Evolutionary conservation across 116 monocot species (phyloP).

Genomic region (Zostera marina): DNA sequence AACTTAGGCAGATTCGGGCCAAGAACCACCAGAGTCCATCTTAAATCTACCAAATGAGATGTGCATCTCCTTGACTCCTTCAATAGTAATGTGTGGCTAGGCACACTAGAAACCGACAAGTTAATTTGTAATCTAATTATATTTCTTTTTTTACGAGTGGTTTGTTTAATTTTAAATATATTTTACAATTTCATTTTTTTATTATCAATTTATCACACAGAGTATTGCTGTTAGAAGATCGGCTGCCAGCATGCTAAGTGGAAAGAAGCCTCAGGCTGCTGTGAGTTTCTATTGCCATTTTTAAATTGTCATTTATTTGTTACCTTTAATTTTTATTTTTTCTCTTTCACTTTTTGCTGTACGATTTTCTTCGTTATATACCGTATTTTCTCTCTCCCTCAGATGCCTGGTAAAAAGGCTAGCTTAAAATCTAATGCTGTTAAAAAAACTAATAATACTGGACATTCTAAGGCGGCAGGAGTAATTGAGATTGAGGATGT

Average conservation of each 20-base stretch:
- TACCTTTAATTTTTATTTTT: neutral
- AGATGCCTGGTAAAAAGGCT: conserved; percentile 52
- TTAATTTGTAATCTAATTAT: too few relatives aligned
- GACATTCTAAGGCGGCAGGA: conserved; percentile 29
- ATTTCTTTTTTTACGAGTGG: too few relatives aligned
- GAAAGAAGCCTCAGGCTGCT: conserved; percentile 67
- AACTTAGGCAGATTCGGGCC: too few relatives aligned
- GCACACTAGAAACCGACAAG: too few relatives aligned
- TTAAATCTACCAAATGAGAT: too few relatives aligned
- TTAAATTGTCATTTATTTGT: neutral
- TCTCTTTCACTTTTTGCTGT: neutral
- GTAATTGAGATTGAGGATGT: conserved; percentile 67
- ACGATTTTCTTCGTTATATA: neutral
- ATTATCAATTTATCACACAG: conserved; percentile 1
- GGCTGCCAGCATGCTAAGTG: conserved; percentile 97
- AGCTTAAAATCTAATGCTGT: conserved; percentile 34
- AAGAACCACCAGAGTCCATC: too few relatives aligned
- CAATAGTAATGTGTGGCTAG: too few relatives aligned
- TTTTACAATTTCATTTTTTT: too few relatives aligned
- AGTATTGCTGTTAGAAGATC: conserved; percentile 55
- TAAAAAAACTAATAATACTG: conserved; percentile 60
- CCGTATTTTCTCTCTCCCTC: conserved; percentile 2
- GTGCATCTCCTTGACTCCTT: too few relatives aligned
- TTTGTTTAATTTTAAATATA: too few relatives aligned
- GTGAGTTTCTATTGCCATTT: conserved; percentile 23